Evolutionary conservation across 148 eudicot species (phyloP), one percentile per base, ranked within the genome.

Genomic region (Heliosperma pusillum): DNA sequence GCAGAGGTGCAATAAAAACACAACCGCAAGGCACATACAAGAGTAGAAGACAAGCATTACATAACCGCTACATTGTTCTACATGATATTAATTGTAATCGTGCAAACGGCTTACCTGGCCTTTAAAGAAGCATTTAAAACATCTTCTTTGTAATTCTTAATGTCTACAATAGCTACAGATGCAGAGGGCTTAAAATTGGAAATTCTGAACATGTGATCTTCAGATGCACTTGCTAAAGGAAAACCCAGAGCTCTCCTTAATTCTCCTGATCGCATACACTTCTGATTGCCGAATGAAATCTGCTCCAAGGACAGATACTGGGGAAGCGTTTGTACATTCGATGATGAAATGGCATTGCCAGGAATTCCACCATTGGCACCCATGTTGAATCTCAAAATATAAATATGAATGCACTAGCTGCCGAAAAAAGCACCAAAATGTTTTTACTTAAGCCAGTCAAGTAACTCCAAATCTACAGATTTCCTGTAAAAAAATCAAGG

Each of bases 211-310:
- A 76, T 66, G 66, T 75, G 74, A 78, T 86, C 85, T 58, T 82
- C 89, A 26, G 81, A 73, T 50, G 77, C 67, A 66, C 60, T 76
- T 76, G 75, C 79, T 19, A 78, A 70, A 50, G 88, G 61, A 72
- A 80, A 65, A 33, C 87, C 87, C 60, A 86, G 66, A 77, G 80
- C 87, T 75, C 86, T 77, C 70, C 83, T 75, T 56, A 82, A 45
- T 77, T 86, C 87, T 26, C 84, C 85, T 9, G 84, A 74, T 15
- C 81, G 78, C 21, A 70, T 26, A 63, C 33, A 76, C 79, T 80
- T 84, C 73, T 74, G 84, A 47, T 27, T 80, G 52, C 82, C 81
- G 24, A 82, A 67, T n/a, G 72, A 45, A 63, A 86, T 78, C 2
- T 75, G 79, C 13, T 86, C 85, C 64, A 84, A 60, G 30, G 83